Evolutionary conservation across 306 rosid genomes (phyloP).

Genomic region (Lablab purpureus): DNA sequence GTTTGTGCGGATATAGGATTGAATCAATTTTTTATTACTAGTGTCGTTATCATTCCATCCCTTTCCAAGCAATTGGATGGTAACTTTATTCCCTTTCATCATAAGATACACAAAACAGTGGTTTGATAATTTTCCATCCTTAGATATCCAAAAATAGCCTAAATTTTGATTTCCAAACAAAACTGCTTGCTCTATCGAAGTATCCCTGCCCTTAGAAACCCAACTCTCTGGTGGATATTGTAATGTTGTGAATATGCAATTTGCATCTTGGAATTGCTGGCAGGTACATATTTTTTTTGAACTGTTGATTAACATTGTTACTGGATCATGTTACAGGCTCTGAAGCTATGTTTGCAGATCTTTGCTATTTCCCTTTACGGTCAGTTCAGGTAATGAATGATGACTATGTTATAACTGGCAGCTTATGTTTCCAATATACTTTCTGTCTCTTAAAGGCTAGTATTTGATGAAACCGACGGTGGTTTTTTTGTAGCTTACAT

Average conservation of each 20-base stretch:
- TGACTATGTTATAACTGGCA: slow-evolving; percentile 36
- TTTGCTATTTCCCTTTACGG: slow-evolving; percentile 94
- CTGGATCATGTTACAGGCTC: slow-evolving; percentile 74
- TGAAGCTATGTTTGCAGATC: slow-evolving; percentile 99
- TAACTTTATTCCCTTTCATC: too few relatives aligned
- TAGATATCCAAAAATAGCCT: too few relatives aligned
- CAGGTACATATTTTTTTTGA: background rate
- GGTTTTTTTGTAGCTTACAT: slow-evolving; percentile 72
- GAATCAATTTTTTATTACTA: too few relatives aligned
- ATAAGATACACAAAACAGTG: too few relatives aligned
- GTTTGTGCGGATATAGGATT: too few relatives aligned
- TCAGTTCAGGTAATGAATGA: slow-evolving; percentile 86
- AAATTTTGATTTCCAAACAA: background rate
- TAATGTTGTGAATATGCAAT: slow-evolving; percentile 21
- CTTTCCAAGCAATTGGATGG: too few relatives aligned
- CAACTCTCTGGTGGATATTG: slow-evolving; percentile 2
- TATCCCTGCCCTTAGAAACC: background rate
- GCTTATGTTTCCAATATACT: slow-evolving; percentile 26
- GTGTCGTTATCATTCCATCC: too few relatives aligned
- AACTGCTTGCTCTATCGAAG: background rate
- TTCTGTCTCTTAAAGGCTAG: slow-evolving; percentile 29
- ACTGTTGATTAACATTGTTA: slow-evolving; percentile 41
- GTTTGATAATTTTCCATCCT: too few relatives aligned
- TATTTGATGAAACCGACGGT: slow-evolving; percentile 43
- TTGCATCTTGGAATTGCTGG: slow-evolving; percentile 1